Conservation (phyloP, 345 rosid species). For the Pistacia vera region DNA sequence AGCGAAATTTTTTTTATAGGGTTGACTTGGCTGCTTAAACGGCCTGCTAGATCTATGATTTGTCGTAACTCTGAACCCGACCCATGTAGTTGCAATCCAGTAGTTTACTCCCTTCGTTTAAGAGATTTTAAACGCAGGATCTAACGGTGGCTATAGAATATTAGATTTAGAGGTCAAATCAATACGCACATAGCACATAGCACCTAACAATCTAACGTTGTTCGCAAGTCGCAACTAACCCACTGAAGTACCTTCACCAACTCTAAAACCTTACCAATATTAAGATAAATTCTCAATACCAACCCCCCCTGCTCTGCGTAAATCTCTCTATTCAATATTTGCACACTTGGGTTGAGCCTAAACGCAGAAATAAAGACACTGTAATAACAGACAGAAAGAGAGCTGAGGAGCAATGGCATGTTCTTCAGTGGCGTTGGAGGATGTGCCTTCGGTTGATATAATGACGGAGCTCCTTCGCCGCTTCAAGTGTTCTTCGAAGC, state of each 20-base stretch:
- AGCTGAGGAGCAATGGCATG: constrained; percentile 30
- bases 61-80: not conserved
- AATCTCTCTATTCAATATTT: not conserved
- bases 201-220: not conserved
- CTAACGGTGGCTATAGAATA: not conserved
- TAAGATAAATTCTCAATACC: not conserved
- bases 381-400: not conserved
- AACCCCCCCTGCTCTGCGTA: not conserved
- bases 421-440: constrained; percentile 49
- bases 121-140: not conserved
- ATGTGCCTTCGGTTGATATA: constrained; percentile 75
- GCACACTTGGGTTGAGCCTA: not conserved
- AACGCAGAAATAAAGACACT: constrained; percentile 8
- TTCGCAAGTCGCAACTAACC: not conserved
- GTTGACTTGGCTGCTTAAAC: not conserved
- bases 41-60: not conserved
- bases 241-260: not conserved
- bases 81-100: not conserved
- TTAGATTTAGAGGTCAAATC: not conserved
- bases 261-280: not conserved
- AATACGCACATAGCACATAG: not conserved
- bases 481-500: constrained; percentile 73
- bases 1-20: not conserved
- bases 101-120: not conserved
- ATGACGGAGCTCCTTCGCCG: constrained; percentile 92